A percentile compares a stretch with the other conserved stretches of the same genome.
Evolutionary conservation across 257 asterid species (phyloP).

Genomic region (Solanum dulcamara): DNA sequence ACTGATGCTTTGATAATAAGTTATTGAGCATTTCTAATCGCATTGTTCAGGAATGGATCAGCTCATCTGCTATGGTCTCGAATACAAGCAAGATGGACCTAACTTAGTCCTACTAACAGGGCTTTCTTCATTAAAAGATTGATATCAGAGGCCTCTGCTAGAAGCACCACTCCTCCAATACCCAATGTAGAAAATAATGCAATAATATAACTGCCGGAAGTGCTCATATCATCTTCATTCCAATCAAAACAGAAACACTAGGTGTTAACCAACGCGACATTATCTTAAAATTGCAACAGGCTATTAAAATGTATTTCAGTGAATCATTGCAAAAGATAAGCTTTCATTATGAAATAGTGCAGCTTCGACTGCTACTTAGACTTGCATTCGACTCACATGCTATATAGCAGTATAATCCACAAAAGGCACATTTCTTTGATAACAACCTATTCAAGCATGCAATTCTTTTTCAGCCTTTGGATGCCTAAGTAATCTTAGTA

Average conservation of each 20-base stretch:
- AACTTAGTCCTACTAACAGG: background rate
- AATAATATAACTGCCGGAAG: background rate
- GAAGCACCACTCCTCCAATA: background rate
- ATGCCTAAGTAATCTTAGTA: background rate
- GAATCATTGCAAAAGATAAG: background rate
- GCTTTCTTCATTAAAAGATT: background rate
- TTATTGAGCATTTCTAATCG: background rate
- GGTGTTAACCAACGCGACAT: background rate
- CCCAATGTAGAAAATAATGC: background rate
- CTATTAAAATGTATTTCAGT: background rate
- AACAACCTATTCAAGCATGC: background rate
- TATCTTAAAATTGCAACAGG: background rate
- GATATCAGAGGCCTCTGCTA: background rate
- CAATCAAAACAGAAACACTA: background rate
- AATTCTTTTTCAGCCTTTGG: background rate
- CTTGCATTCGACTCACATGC: background rate
- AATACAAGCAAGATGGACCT: background rate
- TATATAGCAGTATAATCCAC: background rate
- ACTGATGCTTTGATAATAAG: background rate
- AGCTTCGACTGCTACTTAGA: background rate
- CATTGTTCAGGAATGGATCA: background rate
- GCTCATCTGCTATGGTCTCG: background rate
- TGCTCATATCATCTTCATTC: background rate
- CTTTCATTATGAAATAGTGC: background rate
- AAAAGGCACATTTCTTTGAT: background rate